phyloP scores from a whole-genome alignment of 1,139 yeast species.

The Debaryomyces sp. region DNA sequence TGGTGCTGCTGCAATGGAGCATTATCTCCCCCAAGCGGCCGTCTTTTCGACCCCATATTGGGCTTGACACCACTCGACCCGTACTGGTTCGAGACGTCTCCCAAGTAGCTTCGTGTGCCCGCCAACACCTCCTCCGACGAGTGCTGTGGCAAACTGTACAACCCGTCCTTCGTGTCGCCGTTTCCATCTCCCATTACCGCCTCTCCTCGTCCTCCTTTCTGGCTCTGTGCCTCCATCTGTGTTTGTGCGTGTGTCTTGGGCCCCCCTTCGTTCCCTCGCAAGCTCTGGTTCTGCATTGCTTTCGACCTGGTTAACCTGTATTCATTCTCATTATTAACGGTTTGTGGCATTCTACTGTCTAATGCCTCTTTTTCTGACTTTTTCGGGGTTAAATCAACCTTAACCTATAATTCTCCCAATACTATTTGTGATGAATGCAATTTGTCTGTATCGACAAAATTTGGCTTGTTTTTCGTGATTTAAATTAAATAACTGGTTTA shows the following conservation, averaged over 20 bases:
- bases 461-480: neutral
- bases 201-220: neutral
- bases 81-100: conserved; percentile 47
- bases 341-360: conserved; percentile 32
- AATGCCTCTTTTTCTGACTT: conserved; percentile 1
- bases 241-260: conserved; percentile 11
- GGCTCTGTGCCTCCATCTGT: conserved; percentile 8
- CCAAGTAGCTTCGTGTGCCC: conserved; percentile 33
- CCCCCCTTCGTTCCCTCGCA: neutral
- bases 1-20: conserved; percentile 32
- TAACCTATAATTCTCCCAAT: conserved; percentile 1
- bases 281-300: conserved; percentile 12
- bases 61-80: conserved; percentile 19
- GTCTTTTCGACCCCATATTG: conserved; percentile 22
- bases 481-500: conserved; percentile 1
- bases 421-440: conserved; percentile 3
- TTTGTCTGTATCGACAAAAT: neutral
- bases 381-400: conserved; percentile 1
- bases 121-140: conserved; percentile 14
- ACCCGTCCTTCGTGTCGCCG: conserved; percentile 2
- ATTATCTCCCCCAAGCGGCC: conserved; percentile 39
- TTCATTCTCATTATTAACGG: conserved; percentile 47
- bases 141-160: conserved; percentile 8
- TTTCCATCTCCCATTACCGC: neutral
- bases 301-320: conserved; percentile 40